Conservation (phyloP, 177 flowering plant genomes). For the Tripterygium wilfordii region DNA sequence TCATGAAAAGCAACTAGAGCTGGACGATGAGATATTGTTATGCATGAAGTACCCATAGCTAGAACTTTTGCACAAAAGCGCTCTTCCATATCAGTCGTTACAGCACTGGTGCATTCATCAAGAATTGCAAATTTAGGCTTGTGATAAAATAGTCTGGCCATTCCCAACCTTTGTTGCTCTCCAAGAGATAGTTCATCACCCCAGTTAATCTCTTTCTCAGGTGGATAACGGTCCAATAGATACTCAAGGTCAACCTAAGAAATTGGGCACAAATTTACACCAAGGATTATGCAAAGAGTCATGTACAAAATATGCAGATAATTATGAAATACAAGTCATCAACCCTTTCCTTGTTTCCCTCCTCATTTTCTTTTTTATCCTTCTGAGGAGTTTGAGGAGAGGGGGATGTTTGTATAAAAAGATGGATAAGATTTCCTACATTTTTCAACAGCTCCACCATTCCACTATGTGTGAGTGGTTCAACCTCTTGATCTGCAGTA, state of each 20-base stretch:
- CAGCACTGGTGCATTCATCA: constrained; percentile 99
- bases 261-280: constrained; percentile 3
- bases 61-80: constrained; percentile 94
- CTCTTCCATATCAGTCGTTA: constrained; percentile 99
- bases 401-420: not conserved
- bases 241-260: constrained; percentile 94
- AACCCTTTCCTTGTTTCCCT: too few species aligned
- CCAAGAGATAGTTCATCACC: constrained; percentile 98
- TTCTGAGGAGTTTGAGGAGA: too few species aligned
- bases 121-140: constrained; percentile 99
- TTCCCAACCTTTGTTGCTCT: constrained; percentile 97
- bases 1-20: constrained; percentile 98
- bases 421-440: constrained; percentile 32
- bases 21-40: constrained; percentile 98
- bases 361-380: too few species aligned
- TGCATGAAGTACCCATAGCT: constrained; percentile 99
- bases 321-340: too few species aligned
- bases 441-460: constrained; percentile 93
- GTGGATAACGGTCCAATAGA: constrained; percentile 86
- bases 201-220: constrained; percentile 92
- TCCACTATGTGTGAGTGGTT: constrained; percentile 66
- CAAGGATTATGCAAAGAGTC: not conserved
- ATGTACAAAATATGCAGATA: too few species aligned
- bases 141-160: constrained; percentile 98
- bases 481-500: constrained; percentile 65